phyloP scores from a whole-genome alignment of 2,329 filamentous ascomycete genomes.

The Graphilbum ipis-grandicollis region DNA sequence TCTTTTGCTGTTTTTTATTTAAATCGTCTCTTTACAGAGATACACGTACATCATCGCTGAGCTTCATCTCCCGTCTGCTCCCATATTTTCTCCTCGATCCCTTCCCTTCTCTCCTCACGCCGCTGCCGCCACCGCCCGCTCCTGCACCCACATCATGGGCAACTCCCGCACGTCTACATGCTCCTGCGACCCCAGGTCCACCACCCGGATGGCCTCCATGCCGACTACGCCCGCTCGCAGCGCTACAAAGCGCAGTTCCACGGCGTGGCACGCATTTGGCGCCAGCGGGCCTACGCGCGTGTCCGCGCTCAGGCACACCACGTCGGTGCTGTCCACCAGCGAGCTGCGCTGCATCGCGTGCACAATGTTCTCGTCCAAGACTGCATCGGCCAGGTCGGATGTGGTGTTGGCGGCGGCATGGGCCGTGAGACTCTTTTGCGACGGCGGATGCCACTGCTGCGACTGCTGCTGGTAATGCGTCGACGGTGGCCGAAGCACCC shows the following conservation, averaged over 20 bases:
- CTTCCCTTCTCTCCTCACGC: neutral
- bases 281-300: conserved; percentile 55
- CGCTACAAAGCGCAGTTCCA: conserved; percentile 55
- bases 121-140: neutral
- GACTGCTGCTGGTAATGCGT: conserved; percentile 22
- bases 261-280: conserved; percentile 56
- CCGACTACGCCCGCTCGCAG: conserved; percentile 47
- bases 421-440: no score
- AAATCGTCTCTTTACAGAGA: no score
- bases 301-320: conserved; percentile 58
- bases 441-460: neutral
- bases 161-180: conserved; percentile 62
- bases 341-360: conserved; percentile 54
- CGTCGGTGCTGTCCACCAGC: conserved; percentile 43
- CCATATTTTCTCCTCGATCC: no score
- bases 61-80: no score
- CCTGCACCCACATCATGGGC: conserved; percentile 44
- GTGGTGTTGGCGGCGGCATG: no score
- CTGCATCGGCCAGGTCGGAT: conserved; percentile 34
- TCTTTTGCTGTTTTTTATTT: no score
- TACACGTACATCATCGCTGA: no score
- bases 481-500: conserved; percentile 34
- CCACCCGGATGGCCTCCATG: conserved; percentile 55
- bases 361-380: conserved; percentile 54
- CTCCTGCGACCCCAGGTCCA: conserved; percentile 59